Base-by-base conservation (phyloP, 495 filamentous ascomycete species). In the Tuber umbilicatum region DNA sequence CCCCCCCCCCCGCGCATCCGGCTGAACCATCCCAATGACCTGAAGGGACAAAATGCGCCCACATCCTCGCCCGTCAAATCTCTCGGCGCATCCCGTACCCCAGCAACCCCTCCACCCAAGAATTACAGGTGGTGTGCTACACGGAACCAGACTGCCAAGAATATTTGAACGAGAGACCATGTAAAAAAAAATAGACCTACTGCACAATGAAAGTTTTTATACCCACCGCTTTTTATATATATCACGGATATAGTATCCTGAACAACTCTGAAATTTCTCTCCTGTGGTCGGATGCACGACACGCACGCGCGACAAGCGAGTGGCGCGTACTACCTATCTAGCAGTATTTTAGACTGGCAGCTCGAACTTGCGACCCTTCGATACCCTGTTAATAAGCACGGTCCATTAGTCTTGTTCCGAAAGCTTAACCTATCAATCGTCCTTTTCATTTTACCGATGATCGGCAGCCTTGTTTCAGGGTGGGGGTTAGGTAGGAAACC, bases 351-450 rank as follows among this genome's bases (percentile, higher is more conserved):
- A 95, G 77, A 94, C 92, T 23, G 92, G 92, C 71, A 95, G 85
- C 83, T 92, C 92, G 82, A 95, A 95, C 84, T 91, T 94, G 87
- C 93, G 91, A 71, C 92, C 92, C 85, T 94, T 93, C 86, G 94
- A 85, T 55, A 95, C 90, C 85, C 88, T 89, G 68, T 39, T 79
- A 39, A 35, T 79, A 67, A 74, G 50, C 74, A 70, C 74, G 75
- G 78, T 74, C 77, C 78, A 79, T 80, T 73, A 82, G 81, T 78
- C 43, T 60, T 75, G 37, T 72, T 80, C 75, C 76, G 78, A 74
- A 80, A 68, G 70, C 42, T 70, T 72, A 72, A 71, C 69, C 68
- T 70, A 76, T 73, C 71, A 75, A 72, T 71, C 50, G 73, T 3
- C 55, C 27, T 35, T 5, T 4, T 35, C 14, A 16, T 64, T 64